phyloP scores from a whole-genome alignment of 805 yeast genomes.

The Candida verbasci region DNA sequence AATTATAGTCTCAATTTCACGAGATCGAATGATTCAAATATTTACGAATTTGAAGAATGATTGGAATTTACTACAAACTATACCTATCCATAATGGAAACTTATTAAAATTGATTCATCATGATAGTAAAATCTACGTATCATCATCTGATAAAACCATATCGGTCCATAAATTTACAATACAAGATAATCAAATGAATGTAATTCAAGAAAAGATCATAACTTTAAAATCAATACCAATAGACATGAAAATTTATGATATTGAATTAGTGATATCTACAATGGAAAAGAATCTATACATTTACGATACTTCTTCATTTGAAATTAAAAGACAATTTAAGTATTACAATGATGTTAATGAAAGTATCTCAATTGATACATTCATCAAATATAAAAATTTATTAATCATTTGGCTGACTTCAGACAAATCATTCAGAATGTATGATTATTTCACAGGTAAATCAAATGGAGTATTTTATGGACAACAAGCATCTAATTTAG shows the following conservation, averaged over 20 bases:
- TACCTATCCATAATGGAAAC: constrained; percentile 57
- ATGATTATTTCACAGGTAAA: constrained; percentile 42
- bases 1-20: constrained; percentile 45
- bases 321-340: constrained; percentile 35
- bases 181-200: constrained; percentile 13
- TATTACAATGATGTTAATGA: constrained; percentile 38
- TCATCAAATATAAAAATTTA: constrained; percentile 25
- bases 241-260: constrained; percentile 28
- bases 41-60: constrained; percentile 23
- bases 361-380: constrained; percentile 41
- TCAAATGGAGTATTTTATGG: constrained; percentile 54
- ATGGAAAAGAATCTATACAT: constrained; percentile 46
- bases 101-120: constrained; percentile 33
- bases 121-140: constrained; percentile 38
- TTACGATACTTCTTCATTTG: constrained; percentile 31
- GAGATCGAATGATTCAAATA: constrained; percentile 63
- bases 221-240: constrained; percentile 50
- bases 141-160: constrained; percentile 60
- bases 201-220: constrained; percentile 41
- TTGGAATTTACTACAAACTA: constrained; percentile 58
- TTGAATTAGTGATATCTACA: constrained; percentile 47
- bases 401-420: constrained; percentile 44
- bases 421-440: constrained; percentile 56
- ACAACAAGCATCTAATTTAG: constrained; percentile 43
- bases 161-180: constrained; percentile 45